phyloP scores from a whole-genome alignment of 2,329 filamentous ascomycete species.

The Fusarium scirpi region DNA sequence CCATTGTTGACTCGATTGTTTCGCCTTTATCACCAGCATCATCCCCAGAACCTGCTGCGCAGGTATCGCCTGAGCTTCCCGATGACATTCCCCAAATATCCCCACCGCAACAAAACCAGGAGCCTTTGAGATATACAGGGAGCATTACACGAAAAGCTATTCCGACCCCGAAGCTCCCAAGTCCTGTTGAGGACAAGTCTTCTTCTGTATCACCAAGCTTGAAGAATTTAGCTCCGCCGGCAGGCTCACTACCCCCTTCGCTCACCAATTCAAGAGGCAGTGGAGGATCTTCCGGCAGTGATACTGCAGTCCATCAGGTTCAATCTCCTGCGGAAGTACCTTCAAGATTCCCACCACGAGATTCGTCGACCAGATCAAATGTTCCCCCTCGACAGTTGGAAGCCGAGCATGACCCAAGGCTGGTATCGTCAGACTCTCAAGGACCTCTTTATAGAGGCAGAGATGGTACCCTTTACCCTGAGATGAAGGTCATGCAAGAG shows the following conservation, averaged over 20 bases:
- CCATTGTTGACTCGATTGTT: constrained; percentile 52
- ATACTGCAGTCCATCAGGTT: constrained; percentile 34
- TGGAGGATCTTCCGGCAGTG: constrained; percentile 36
- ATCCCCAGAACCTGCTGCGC: constrained; percentile 54
- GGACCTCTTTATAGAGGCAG: constrained; percentile 53
- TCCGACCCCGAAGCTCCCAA: constrained; percentile 31
- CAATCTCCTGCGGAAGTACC: constrained; percentile 39
- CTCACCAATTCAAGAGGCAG: constrained; percentile 21
- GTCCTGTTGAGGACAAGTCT: constrained; percentile 43
- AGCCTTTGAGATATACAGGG: constrained; percentile 28
- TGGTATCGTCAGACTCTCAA: constrained; percentile 52
- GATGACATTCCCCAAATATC: constrained; percentile 33
- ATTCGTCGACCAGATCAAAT: constrained; percentile 48
- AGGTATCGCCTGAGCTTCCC: constrained; percentile 55
- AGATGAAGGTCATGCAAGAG: constrained; percentile 53
- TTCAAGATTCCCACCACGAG: constrained; percentile 50
- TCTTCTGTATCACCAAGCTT: constrained; percentile 41
- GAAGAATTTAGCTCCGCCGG: constrained; percentile 30
- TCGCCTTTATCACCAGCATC: constrained; percentile 61
- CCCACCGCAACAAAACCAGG: constrained; percentile 19
- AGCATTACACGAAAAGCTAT: constrained; percentile 47
- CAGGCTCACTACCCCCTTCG: constrained; percentile 41
- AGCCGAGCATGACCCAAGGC: constrained; percentile 48
- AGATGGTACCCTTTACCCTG: constrained; percentile 57
- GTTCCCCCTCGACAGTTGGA: constrained; percentile 41